Evolutionary conservation across 2,329 filamentous ascomycete genomes (phyloP), one percentile per base, ranked within the genome.

Genomic region (Paraphoma chrysanthemicola): DNA sequence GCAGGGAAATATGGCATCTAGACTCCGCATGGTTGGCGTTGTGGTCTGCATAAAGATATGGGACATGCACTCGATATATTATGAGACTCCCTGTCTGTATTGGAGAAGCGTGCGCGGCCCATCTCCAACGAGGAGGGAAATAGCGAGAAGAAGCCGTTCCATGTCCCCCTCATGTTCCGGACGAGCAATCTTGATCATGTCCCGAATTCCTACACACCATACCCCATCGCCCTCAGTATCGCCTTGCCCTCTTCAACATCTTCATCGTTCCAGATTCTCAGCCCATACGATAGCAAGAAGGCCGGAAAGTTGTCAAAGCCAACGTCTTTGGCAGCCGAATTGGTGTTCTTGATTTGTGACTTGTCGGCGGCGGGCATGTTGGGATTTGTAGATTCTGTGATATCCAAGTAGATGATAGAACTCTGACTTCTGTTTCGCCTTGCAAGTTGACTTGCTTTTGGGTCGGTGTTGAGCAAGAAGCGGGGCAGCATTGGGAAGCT

Each of bases 211-310:
- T 17, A 56, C 10, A 60, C 50, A 8, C 52, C 49, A 55, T 68
- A 68, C 6, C 65, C 59, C 64, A 67, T 67, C 1, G 12, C 62
- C 53, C 56, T 54, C 57, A 69, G 17, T 17, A 70, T 65, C 2
- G 52, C 56, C 50, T 53, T 69, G 30, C 60, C 67, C 48, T 70
- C 63, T 36, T 69, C 10, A 12, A 66, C 56, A 51, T 68, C 64
- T 8, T 65, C 57, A 3, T 16, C 1, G 3, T 61, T 53, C 8
- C 36, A 54, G 0, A 65, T 36, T 2, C 51, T 30, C 12, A 67
- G 31, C 4, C 64, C 61, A 48, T 64, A 64, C 0, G 61, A 56
- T 12, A 57, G 36, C 2, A 68, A 51, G 31, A 69, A 69, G n/a
- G 52, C 44, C 6, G 48, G 45, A 42, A 68, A 67, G 46, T 54